Conservation (phyloP, 2,329 filamentous ascomycete species). For the Tolypocladium pustulatum region DNA sequence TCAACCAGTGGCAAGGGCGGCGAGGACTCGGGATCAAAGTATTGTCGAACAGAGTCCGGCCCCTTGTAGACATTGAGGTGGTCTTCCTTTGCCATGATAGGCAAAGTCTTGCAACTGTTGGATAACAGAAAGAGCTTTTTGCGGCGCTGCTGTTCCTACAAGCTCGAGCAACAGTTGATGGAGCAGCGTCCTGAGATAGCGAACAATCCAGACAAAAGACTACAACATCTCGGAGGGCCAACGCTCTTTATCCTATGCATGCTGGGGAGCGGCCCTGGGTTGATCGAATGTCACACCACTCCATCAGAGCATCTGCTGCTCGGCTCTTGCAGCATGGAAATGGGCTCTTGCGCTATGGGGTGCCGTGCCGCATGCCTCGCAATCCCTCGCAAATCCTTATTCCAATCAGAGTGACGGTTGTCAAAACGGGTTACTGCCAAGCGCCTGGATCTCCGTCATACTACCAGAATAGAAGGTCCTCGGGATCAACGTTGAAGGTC, state of each 20-base stretch:
- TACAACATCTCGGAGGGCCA: not conserved
- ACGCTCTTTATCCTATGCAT: not conserved
- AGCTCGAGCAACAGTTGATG: not conserved
- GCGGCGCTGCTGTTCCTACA: not conserved
- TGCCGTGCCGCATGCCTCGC: not conserved
- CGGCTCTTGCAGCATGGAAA: not conserved
- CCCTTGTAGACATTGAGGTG: slow-evolving; percentile 46
- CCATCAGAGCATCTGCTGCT: not conserved
- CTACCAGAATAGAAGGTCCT: not conserved
- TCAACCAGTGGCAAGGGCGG: slow-evolving; percentile 53
- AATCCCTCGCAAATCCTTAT: not conserved
- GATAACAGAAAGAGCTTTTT: not conserved
- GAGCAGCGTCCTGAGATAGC: not conserved
- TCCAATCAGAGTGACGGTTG: not conserved
- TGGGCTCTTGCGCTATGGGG: not conserved
- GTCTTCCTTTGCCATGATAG: slow-evolving; percentile 14
- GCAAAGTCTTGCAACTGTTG: not conserved
- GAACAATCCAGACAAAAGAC: not conserved
- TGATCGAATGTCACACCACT: not conserved
- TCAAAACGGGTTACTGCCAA: not conserved
- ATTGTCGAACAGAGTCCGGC: slow-evolving; percentile 43
- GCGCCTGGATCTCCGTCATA: not conserved
- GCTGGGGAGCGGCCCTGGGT: no score
- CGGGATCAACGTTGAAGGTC: not conserved
- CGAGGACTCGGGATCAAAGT: slow-evolving; percentile 46